Percentiles rank a stretch among this genome's conserved stretches.
Conservation (phyloP, 2,329 filamentous ascomycete species). For the Pleoardoris graminearum region DNA sequence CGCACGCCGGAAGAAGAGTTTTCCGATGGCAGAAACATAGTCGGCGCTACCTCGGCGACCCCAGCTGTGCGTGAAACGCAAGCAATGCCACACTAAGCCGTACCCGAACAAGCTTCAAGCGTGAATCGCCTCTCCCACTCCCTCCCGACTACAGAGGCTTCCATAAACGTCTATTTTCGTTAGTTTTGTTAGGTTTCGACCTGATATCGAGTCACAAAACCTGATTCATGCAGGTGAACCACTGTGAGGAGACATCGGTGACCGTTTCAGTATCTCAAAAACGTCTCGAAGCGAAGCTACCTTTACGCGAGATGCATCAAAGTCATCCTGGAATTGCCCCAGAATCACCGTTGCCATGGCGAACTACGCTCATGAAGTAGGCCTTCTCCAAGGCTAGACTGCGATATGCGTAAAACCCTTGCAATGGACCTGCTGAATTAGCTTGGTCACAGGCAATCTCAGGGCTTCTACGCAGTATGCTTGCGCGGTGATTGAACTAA, state of each 20-base stretch:
- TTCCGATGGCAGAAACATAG: constrained; percentile 25
- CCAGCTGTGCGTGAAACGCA: constrained; percentile 33
- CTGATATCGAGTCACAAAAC: too few relatives aligned
- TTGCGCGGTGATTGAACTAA: too few relatives aligned
- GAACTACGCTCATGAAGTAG: not conserved
- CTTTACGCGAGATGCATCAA: not conserved
- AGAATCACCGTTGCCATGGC: not conserved
- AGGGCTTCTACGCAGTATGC: too few relatives aligned
- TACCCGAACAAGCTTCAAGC: constrained; percentile 23
- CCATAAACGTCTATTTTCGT: constrained; percentile 5
- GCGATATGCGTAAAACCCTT: too few relatives aligned
- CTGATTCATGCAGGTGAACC: constrained; percentile 7
- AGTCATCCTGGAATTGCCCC: not conserved
- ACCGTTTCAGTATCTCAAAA: not conserved
- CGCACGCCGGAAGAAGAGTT: constrained; percentile 23
- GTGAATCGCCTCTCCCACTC: constrained; percentile 4
- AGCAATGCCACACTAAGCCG: constrained; percentile 36
- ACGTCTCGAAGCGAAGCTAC: not conserved
- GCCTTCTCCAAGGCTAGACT: too few relatives aligned
- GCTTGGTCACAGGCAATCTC: too few relatives aligned
- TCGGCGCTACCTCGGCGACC: constrained; percentile 21
- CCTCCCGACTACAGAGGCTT: constrained; percentile 3
- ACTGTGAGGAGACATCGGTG: not conserved
- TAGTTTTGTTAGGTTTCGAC: constrained; percentile 18
- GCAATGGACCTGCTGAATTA: too few relatives aligned